Base-by-base conservation (phyloP, 2,329 filamentous ascomycete genomes). In the Diaporthe vaccinii region DNA sequence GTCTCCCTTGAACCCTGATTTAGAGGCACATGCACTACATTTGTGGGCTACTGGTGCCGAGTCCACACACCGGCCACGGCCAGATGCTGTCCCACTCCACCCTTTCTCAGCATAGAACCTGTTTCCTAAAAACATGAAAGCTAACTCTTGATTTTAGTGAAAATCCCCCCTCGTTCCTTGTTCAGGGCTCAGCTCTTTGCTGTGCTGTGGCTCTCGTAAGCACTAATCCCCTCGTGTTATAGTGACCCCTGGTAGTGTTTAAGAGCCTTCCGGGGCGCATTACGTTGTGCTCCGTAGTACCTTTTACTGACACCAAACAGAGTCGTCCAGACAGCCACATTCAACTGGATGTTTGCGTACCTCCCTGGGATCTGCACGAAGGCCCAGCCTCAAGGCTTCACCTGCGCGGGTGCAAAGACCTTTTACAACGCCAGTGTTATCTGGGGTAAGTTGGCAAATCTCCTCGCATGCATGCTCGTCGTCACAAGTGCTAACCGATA, bases 121-220 rank as follows among this genome's bases (percentile, higher is more conserved):
- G 3, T 25, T 20, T 0, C 12, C 39, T 20, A 20, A 0, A 8
- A 31, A 28, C 12, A 28, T 17, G n/a, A 20, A 6, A 5, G 15
- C 59, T 62, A 20, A 62, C 15, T 2, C 15, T 15, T 4, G 1
- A 34, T 8, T 10, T 6, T 4, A 65, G 61, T 74, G 74, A 75
- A 75, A 58, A 74, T 75, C 7, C 74, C 74, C 2, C 74, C 74
- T 41, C 71, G 71, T 10, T 53, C 71, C 20, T n/a, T 73, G 17
- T 73, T 65, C 59, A n/a, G 53, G 25, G 71, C 57, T 17, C 71
- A 73, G 71, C 55, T 73, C 12, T 53, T 53, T 22, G 53, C 71
- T 31, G 55, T 73, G 28, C 31, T 65, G 14, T 53, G 46, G 55
- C 46, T 65, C 4, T 65, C 61, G 61, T 65, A 49, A 65, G 61